A percentile compares a stretch with the other conserved stretches of the same genome.
Evolutionary conservation across 352 stramenopile species (phyloP).

Genomic region (Globisporangium abappressorium): DNA sequence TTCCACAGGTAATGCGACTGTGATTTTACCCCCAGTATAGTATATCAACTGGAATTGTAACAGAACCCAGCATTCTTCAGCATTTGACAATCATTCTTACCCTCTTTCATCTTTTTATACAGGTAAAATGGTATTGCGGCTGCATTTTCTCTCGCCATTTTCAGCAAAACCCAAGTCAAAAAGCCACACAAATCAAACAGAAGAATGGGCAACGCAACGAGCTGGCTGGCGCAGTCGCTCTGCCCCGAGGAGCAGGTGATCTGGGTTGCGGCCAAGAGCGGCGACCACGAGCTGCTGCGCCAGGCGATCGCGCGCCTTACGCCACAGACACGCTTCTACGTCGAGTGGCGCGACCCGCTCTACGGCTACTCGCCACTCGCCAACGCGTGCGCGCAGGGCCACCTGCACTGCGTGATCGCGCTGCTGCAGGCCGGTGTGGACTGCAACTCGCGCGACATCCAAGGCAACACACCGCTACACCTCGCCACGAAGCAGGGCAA

Average conservation of each 20-base stretch:
- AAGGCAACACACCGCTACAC: conserved; percentile 68
- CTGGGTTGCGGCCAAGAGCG: conserved; percentile 74
- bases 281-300: conserved; percentile 50
- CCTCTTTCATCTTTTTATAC: background rate
- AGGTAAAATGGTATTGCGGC: background rate
- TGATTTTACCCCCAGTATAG: background rate
- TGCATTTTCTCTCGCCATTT: background rate
- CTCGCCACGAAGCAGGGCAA: conserved; percentile 57
- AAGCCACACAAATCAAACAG: background rate
- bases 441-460: conserved; percentile 50
- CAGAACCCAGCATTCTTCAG: background rate
- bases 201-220: conserved; percentile 71
- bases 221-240: conserved; percentile 68
- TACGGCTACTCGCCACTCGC: conserved; percentile 66
- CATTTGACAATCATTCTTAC: background rate
- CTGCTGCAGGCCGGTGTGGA: conserved; percentile 57
- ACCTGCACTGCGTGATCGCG: conserved; percentile 55
- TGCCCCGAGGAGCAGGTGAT: conserved; percentile 73
- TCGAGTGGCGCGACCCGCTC: conserved; percentile 68
- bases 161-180: background rate
- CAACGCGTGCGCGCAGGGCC: conserved; percentile 54
- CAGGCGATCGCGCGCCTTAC: conserved; percentile 48
- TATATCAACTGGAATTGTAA: background rate
- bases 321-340: conserved; percentile 54
- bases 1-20: background rate